Evolutionary conservation across 257 asterid species (phyloP).

Genomic region (Forsythia suspensa): DNA sequence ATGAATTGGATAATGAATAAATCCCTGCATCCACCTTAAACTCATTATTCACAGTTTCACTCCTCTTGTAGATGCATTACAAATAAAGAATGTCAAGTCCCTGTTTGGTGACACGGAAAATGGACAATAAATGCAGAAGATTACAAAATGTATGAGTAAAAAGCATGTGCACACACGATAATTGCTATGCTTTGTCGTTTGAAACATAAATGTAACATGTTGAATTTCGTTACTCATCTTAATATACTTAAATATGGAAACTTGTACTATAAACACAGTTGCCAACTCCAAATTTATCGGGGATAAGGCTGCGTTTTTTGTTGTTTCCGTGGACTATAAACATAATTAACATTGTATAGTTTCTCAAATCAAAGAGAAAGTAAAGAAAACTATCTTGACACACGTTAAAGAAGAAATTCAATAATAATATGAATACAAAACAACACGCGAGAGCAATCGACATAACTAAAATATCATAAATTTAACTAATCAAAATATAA

Average conservation of each 20-base stretch:
- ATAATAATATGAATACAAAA: background rate
- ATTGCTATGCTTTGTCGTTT: background rate
- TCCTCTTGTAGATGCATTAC: slow-evolving; percentile 10
- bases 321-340: background rate
- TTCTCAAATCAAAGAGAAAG: background rate
- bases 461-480: background rate
- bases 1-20: slow-evolving; percentile 1
- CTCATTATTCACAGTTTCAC: slow-evolving; percentile 3
- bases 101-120: background rate
- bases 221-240: background rate
- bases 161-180: no score
- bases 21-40: slow-evolving; percentile 40
- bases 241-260: background rate
- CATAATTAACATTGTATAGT: background rate
- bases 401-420: background rate
- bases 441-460: background rate
- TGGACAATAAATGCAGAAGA: background rate
- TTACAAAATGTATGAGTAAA: no score
- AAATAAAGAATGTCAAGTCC: slow-evolving; percentile 10
- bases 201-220: background rate
- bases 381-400: background rate
- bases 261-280: background rate
- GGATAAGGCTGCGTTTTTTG: background rate
- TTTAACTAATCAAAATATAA: background rate
- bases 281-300: background rate